Conservation (phyloP, 2,329 filamentous ascomycete genomes). For the Aureobasidium sp. region DNA sequence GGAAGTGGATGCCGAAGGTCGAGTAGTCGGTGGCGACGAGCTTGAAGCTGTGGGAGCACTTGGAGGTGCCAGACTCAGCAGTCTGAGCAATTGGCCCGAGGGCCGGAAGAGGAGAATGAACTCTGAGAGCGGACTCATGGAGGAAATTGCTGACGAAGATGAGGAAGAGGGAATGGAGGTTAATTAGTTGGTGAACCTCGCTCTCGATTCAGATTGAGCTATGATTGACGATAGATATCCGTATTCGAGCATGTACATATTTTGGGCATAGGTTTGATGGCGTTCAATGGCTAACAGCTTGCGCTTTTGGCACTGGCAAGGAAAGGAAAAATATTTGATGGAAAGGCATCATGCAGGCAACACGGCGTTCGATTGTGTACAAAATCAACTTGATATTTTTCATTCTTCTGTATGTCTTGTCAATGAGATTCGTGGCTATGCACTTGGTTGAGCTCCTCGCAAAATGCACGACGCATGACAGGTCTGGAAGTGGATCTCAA, state of each 20-base stretch:
- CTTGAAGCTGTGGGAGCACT: conserved; percentile 55
- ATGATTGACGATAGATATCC: neutral
- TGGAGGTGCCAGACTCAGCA: conserved; percentile 42
- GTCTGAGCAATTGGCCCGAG: conserved; percentile 27
- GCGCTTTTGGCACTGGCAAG: neutral
- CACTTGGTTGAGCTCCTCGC: neutral
- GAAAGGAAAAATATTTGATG: neutral
- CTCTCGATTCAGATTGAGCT: conserved; percentile 8
- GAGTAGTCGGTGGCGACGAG: conserved; percentile 83
- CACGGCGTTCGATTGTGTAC: neutral
- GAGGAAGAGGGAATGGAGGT: conserved; percentile 29
- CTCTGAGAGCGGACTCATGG: conserved; percentile 18
- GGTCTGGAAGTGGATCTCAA: conserved; percentile 14
- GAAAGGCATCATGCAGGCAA: neutral
- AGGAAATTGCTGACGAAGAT: conserved; percentile 27
- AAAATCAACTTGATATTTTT: neutral
- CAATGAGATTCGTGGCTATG: neutral
- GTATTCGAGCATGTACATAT: conserved; percentile 11
- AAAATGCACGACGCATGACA: conserved; percentile 9
- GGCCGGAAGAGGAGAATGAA: conserved; percentile 38
- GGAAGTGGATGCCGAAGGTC: conserved; percentile 87
- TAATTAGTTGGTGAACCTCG: conserved; percentile 3
- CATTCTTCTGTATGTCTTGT: neutral
- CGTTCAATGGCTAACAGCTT: neutral
- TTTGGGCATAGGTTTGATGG: neutral